Evolutionary conservation across 2,329 filamentous ascomycete genomes (phyloP).

Genomic region (Colletotrichum cuscutae): DNA sequence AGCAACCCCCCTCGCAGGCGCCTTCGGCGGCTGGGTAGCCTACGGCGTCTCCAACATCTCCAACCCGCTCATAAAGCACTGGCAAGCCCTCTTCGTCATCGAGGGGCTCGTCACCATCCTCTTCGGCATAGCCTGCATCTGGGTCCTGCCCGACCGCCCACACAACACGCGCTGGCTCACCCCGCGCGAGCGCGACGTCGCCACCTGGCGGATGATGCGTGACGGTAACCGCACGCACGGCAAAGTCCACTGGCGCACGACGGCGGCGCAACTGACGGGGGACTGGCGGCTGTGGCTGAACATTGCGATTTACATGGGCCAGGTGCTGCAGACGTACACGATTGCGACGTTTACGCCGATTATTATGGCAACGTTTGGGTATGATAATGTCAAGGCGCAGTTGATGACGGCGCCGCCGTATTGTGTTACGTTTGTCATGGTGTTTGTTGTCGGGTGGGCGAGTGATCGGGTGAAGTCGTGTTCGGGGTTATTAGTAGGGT

Average conservation of each 20-base stretch:
- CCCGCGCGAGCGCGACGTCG: conserved; percentile 35
- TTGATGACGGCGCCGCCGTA: conserved; percentile 37
- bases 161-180: conserved; percentile 36
- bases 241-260: conserved; percentile 13
- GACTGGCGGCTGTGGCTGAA: conserved; percentile 58
- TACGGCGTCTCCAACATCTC: conserved; percentile 48
- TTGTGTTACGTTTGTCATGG: conserved; percentile 35
- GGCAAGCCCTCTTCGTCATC: conserved; percentile 46
- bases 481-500: conserved; percentile 30
- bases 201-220: conserved; percentile 35
- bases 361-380: conserved; percentile 38
- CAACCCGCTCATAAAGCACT: conserved; percentile 40
- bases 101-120: conserved; percentile 48
- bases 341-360: conserved; percentile 38
- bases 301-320: conserved; percentile 53
- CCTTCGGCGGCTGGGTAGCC: conserved; percentile 51
- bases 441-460: conserved; percentile 28
- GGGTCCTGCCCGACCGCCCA: conserved; percentile 37
- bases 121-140: conserved; percentile 39
- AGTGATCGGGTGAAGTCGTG: conserved; percentile 35
- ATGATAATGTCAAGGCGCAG: conserved; percentile 35
- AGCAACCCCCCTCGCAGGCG: conserved; percentile 61
- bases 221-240: conserved; percentile 36
- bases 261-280: conserved; percentile 36
- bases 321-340: conserved; percentile 31